Evolutionary conservation across 805 yeast species (phyloP).

Genomic region (Lachancea sp.): DNA sequence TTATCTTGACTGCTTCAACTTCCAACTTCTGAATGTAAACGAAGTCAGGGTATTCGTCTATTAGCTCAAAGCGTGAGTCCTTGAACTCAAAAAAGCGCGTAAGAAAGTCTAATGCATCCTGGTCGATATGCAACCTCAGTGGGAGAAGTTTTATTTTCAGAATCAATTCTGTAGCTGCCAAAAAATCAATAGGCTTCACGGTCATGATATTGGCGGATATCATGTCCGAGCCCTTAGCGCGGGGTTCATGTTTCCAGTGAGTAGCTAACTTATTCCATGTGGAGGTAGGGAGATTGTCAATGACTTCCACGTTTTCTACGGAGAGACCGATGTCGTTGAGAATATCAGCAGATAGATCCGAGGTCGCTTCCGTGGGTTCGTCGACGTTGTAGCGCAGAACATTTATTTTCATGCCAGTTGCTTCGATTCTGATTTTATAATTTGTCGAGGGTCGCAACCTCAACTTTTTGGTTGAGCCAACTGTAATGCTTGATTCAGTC

Average conservation of each 20-base stretch:
- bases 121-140: conserved; percentile 78
- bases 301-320: conserved; percentile 50
- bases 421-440: conserved; percentile 54
- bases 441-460: conserved; percentile 56
- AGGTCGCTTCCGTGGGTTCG: conserved; percentile 36
- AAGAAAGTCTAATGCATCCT: conserved; percentile 83
- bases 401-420: conserved; percentile 46
- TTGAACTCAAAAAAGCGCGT: conserved; percentile 76
- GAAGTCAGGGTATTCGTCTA: conserved; percentile 55
- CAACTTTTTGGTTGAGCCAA: conserved; percentile 37
- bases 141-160: conserved; percentile 56
- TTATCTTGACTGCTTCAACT: conserved; percentile 52
- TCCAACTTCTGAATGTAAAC: conserved; percentile 63
- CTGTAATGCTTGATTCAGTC: conserved; percentile 25
- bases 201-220: conserved; percentile 45
- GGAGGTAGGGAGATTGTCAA: conserved; percentile 78
- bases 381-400: conserved; percentile 41
- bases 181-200: conserved; percentile 53
- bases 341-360: conserved; percentile 36
- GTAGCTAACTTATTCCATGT: conserved; percentile 85
- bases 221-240: conserved; percentile 62
- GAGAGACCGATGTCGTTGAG: conserved; percentile 45
- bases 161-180: conserved; percentile 65
- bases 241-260: conserved; percentile 56
- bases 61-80: conserved; percentile 58